Evolutionary conservation across 495 filamentous ascomycete genomes (phyloP).

Genomic region (Trichoderma gamsii): DNA sequence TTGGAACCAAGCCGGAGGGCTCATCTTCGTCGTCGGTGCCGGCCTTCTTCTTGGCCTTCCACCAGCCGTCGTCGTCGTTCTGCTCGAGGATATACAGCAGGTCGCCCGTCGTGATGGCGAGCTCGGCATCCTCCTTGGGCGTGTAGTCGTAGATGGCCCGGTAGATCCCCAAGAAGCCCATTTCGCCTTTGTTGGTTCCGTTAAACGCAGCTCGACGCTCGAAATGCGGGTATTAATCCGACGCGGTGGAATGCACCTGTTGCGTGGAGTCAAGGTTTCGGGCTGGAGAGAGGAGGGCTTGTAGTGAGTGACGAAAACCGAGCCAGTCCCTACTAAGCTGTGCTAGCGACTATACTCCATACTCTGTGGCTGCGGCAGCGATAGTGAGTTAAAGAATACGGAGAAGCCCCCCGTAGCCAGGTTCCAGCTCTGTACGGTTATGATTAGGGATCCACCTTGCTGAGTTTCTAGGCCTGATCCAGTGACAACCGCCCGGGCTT

Average conservation of each 20-base stretch:
- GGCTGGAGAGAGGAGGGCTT: background rate
- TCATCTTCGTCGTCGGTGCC: conserved; percentile 88
- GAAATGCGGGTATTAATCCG: background rate
- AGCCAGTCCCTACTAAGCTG: background rate
- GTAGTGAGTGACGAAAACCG: background rate
- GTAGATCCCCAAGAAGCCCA: conserved; percentile 84
- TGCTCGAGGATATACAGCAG: conserved; percentile 89
- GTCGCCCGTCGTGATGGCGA: conserved; percentile 83
- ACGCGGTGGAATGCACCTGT: conserved; percentile 8
- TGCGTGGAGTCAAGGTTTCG: background rate
- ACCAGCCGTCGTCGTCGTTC: conserved; percentile 88
- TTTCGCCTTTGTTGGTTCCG: conserved; percentile 18
- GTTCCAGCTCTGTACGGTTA: no score
- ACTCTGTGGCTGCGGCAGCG: background rate
- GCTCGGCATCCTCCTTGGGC: conserved; percentile 82
- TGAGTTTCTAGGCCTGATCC: no score
- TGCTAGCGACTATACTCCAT: conserved; percentile 4
- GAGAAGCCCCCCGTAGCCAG: no score
- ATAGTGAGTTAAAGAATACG: no score
- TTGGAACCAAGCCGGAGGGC: conserved; percentile 86
- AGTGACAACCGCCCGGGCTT: no score
- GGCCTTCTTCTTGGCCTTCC: conserved; percentile 97
- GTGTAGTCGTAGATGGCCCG: conserved; percentile 89
- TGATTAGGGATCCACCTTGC: no score
- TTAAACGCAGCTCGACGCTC: background rate